phyloP scores from a whole-genome alignment of 352 stramenopile species.

The Phytophthora kernoviae region DNA sequence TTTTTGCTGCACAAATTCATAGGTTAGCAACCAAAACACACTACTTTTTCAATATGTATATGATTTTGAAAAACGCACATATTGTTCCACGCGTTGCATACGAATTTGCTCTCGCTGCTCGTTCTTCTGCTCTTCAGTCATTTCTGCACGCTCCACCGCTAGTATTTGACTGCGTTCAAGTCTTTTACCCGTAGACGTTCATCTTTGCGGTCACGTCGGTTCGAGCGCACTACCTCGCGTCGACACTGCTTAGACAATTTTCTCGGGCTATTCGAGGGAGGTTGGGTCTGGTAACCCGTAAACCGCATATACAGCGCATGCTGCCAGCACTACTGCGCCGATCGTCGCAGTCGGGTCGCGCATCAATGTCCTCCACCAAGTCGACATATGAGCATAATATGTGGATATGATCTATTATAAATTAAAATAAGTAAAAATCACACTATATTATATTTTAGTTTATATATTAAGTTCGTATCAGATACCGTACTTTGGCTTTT shows the following conservation, averaged over 20 bases:
- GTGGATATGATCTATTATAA: too few relatives aligned
- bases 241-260: slow-evolving; percentile 20
- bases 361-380: too few relatives aligned
- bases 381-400: too few relatives aligned
- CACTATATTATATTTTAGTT: too few relatives aligned
- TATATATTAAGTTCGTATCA: too few relatives aligned
- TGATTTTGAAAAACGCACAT: slow-evolving; percentile 58
- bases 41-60: too few relatives aligned
- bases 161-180: slow-evolving; percentile 12
- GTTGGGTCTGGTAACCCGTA: not conserved
- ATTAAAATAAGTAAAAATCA: too few relatives aligned
- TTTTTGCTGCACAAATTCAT: slow-evolving; percentile 70
- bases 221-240: slow-evolving; percentile 21
- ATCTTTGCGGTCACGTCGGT: slow-evolving; percentile 41
- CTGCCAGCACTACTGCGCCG: slow-evolving; percentile 1
- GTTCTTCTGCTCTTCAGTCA: slow-evolving; percentile 50
- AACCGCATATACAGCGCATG: slow-evolving; percentile 7
- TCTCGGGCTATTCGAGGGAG: not conserved
- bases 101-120: slow-evolving; percentile 62
- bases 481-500: too few relatives aligned
- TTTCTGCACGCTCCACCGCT: slow-evolving; percentile 9
- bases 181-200: slow-evolving; percentile 32
- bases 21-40: slow-evolving; percentile 23
- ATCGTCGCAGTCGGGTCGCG: not conserved
- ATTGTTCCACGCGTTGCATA: slow-evolving; percentile 82